These are phyloP conservation scores for Daldinia concentrica DNA, from an alignment of 495 filamentous ascomycete species.

Conservation along the genomic window DNA sequence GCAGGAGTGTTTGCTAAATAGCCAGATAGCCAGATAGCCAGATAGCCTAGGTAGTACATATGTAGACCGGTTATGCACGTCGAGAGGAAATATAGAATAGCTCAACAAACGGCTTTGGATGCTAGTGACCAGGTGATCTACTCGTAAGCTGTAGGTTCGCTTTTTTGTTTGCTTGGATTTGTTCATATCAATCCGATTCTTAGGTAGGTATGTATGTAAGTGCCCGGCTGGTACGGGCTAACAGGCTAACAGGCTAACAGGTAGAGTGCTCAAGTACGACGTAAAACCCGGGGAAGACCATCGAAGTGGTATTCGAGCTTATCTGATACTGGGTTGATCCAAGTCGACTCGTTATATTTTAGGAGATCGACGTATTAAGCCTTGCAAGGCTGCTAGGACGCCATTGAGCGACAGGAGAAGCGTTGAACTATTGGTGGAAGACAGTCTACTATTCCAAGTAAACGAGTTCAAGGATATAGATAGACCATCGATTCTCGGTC, in stretches of 20 bases:
- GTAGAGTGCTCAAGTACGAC: conserved; percentile 1
- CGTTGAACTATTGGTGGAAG: conserved; percentile 20
- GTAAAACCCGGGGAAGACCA: conserved; percentile 21
- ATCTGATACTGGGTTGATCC: conserved; percentile 13
- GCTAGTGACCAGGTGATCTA: background rate
- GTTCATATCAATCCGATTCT: background rate
- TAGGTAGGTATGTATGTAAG: too few species aligned
- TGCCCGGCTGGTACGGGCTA: too few species aligned
- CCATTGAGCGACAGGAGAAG: conserved; percentile 19
- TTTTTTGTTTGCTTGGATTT: background rate
- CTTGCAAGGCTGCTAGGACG: background rate
- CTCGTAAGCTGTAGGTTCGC: background rate
- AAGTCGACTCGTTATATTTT: conserved; percentile 16
- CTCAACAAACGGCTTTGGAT: background rate
- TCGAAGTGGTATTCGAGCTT: conserved; percentile 3
- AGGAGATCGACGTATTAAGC: conserved; percentile 31
- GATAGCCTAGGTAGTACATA: background rate
- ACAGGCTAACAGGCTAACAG: too few species aligned
- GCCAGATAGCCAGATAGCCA: background rate
- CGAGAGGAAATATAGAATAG: background rate
- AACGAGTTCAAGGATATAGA: background rate
- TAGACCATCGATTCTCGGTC: background rate
- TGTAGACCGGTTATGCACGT: background rate
- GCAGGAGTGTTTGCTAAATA: conserved; percentile 1
- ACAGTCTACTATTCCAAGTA: background rate